Conservation (phyloP, 2,329 filamentous ascomycete genomes). For the Ophiostoma novo-ulmi region DNA sequence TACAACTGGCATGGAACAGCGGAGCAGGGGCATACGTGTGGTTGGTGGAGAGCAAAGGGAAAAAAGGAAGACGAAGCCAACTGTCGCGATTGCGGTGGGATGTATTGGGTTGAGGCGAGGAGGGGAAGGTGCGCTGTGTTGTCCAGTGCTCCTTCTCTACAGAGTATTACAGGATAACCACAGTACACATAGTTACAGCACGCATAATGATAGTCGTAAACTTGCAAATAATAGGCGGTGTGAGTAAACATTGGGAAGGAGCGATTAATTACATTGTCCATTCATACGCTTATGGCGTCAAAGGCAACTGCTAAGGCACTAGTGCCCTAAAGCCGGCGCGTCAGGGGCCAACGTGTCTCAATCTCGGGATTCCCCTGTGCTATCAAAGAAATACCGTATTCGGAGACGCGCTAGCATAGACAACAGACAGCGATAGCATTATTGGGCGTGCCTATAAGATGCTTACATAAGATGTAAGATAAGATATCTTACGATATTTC, state of each 20-base stretch:
- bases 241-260: slow-evolving; percentile 11
- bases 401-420: slow-evolving; percentile 4
- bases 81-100: slow-evolving; percentile 20
- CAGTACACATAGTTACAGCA: background rate
- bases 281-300: background rate
- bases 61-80: slow-evolving; percentile 1
- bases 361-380: slow-evolving; percentile 6
- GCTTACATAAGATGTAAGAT: no score
- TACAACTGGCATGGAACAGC: slow-evolving; percentile 22
- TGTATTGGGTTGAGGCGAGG: slow-evolving; percentile 16
- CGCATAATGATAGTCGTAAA: background rate
- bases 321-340: background rate
- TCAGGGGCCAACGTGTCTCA: slow-evolving; percentile 8
- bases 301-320: background rate
- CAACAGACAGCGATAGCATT: background rate
- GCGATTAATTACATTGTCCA: background rate
- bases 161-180: no score
- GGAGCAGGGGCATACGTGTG: slow-evolving; percentile 15
- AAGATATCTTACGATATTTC: no score
- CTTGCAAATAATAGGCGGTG: background rate
- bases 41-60: slow-evolving; percentile 16
- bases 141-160: background rate
- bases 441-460: background rate
- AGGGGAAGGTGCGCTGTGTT: slow-evolving; percentile 16
- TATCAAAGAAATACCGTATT: background rate